A percentile compares a stretch with the other conserved stretches of the same genome.
These are phyloP conservation scores for Oxyria digyna DNA, from an alignment of 148 eudicot genomes.

Conservation along the genomic window DNA sequence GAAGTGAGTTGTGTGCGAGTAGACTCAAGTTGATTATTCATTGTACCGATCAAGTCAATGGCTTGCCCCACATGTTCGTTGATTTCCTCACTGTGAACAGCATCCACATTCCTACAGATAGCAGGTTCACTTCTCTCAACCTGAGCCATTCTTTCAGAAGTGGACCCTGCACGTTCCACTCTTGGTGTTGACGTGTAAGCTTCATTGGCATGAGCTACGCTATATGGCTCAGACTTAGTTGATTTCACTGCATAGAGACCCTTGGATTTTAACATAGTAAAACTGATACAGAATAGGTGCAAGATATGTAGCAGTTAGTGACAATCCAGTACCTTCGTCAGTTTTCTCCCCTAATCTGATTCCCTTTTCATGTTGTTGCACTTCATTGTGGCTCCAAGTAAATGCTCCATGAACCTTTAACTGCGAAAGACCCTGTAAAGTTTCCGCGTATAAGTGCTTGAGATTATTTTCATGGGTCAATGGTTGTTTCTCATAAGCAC, in stretches of 20 bases:
- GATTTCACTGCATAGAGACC: background rate
- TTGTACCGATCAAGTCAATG: constrained; percentile 41
- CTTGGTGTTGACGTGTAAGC: constrained; percentile 9
- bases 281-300: background rate
- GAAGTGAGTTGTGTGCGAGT: constrained; percentile 10
- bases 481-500: background rate
- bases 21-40: constrained; percentile 18
- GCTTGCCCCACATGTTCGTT: constrained; percentile 21
- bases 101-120: constrained; percentile 8
- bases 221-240: constrained; percentile 6
- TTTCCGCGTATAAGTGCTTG: constrained; percentile 3
- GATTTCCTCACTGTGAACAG: constrained; percentile 2
- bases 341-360: constrained; percentile 15
- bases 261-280: background rate
- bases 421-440: constrained; percentile 18
- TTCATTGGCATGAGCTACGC: constrained; percentile 11
- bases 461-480: background rate
- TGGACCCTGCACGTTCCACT: constrained; percentile 15
- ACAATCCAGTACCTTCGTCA: background rate
- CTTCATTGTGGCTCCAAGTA: constrained; percentile 9
- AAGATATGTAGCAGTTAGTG: background rate
- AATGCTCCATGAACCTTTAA: constrained; percentile 11
- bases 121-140: constrained; percentile 18
- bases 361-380: constrained; percentile 4
- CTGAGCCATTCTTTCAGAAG: constrained; percentile 16